Conservation (phyloP, 2,329 filamentous ascomycete species). For the Anthostomella pinea region DNA sequence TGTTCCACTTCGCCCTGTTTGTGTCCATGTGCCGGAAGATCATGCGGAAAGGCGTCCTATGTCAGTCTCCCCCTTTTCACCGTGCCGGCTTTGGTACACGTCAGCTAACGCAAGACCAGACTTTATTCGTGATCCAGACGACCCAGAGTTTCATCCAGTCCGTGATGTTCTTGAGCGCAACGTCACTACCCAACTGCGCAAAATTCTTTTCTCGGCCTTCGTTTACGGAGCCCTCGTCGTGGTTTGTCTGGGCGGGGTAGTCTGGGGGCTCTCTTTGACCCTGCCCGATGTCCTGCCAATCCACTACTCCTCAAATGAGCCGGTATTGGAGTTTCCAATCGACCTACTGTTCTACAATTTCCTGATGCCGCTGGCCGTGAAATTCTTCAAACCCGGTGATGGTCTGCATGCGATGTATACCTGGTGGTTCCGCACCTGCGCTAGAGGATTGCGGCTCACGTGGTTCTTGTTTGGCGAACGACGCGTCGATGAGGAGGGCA, state of each 20-base stretch:
- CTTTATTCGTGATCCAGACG: conserved; percentile 96
- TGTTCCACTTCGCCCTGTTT: conserved; percentile 99
- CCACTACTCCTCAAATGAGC: conserved; percentile 89
- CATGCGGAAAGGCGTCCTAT: conserved; percentile 89
- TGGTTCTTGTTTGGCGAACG: conserved; percentile 92
- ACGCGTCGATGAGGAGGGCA: conserved; percentile 76
- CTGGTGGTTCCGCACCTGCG: conserved; percentile 95
- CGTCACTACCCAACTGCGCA: conserved; percentile 87
- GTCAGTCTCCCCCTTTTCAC: conserved; percentile 48
- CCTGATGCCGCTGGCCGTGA: conserved; percentile 82
- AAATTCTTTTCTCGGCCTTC: conserved; percentile 93
- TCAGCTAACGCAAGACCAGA: conserved; percentile 49
- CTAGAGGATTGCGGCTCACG: conserved; percentile 73
- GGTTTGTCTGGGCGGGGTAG: conserved; percentile 88
- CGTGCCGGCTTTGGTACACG: not conserved
- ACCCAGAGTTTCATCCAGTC: conserved; percentile 96
- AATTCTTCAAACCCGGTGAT: conserved; percentile 80
- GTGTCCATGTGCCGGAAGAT: conserved; percentile 99
- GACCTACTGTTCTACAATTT: conserved; percentile 97
- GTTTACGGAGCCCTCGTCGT: conserved; percentile 94
- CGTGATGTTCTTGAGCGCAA: conserved; percentile 93
- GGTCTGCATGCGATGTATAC: conserved; percentile 81
- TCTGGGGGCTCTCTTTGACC: conserved; percentile 78
- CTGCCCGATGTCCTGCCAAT: conserved; percentile 78
- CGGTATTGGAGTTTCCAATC: conserved; percentile 89